A percentile compares a stretch with the other conserved stretches of the same genome.
Evolutionary conservation across 768 basidiomycete species (phyloP).

Genomic region (Fistulinella prunicolor): DNA sequence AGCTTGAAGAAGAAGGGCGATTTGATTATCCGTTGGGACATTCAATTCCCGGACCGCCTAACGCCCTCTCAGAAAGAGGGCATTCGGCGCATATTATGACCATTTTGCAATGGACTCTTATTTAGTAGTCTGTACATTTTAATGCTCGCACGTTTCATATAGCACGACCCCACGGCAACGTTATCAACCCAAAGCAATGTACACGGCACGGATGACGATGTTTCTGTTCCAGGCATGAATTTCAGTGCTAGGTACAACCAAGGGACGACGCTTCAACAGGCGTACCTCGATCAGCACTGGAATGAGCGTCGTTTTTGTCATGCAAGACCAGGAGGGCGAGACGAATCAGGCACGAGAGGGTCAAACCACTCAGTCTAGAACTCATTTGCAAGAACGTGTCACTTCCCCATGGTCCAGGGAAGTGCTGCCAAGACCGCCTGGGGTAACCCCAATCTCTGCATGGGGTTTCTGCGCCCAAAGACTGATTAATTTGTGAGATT

Average conservation of each 20-base stretch:
- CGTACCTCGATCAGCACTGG: too few species aligned
- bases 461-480: conserved; percentile 8
- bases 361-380: background rate
- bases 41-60: conserved; percentile 77
- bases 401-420: background rate
- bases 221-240: too few species aligned
- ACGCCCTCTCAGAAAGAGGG: conserved; percentile 79
- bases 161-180: conserved; percentile 1
- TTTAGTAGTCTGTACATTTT: conserved; percentile 10
- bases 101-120: background rate
- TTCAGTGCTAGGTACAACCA: too few species aligned
- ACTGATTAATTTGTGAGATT: background rate
- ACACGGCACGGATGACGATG: too few species aligned
- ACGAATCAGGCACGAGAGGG: background rate
- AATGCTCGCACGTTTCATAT: conserved; percentile 3
- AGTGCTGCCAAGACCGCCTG: background rate
- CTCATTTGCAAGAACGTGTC: background rate
- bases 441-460: background rate
- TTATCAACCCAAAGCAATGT: background rate
- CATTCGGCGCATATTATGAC: conserved; percentile 61
- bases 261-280: too few species aligned
- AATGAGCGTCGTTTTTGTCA: too few species aligned
- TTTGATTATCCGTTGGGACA: conserved; percentile 77
- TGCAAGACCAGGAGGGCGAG: too few species aligned
- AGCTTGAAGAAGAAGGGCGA: conserved; percentile 74